These are phyloP conservation scores for Globisporangium solare DNA, from an alignment of 352 stramenopile genomes.

Conservation along the genomic window DNA sequence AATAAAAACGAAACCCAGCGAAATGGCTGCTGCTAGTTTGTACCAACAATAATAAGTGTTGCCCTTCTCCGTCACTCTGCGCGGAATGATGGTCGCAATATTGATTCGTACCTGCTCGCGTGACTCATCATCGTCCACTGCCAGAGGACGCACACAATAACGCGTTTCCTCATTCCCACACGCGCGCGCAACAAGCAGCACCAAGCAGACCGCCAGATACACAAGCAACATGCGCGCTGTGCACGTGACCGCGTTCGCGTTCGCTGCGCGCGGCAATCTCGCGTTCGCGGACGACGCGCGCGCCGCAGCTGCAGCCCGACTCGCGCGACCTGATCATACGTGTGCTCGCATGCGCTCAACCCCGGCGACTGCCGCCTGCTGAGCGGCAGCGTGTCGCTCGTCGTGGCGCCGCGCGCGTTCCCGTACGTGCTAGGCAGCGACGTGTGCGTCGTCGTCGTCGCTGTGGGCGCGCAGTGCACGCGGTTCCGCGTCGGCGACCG, in stretches of 20 bases:
- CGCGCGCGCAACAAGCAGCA: no score
- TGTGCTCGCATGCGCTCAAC: slow-evolving; percentile 30
- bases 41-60: no score
- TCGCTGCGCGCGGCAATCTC: slow-evolving; percentile 23
- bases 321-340: slow-evolving; percentile 24
- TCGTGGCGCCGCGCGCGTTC: slow-evolving; percentile 33
- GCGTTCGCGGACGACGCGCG: slow-evolving; percentile 16
- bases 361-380: slow-evolving; percentile 30
- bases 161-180: no score
- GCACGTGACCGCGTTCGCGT: slow-evolving; percentile 31
- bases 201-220: no score
- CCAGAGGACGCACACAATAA: no score
- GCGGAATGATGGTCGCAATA: no score
- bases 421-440: slow-evolving; percentile 41
- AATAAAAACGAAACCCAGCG: no score
- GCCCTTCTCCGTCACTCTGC: no score
- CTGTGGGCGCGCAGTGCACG: slow-evolving; percentile 19
- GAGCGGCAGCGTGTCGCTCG: slow-evolving; percentile 29
- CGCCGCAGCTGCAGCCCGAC: slow-evolving; percentile 14
- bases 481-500: slow-evolving; percentile 25
- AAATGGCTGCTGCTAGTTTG: no score
- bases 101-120: no score
- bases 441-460: slow-evolving; percentile 34
- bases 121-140: no score
- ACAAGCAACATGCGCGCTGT: slow-evolving; percentile 29